Evolutionary conservation across 306 rosid genomes (phyloP), one percentile per base, ranked within the genome.

Genomic region (Pyrus pyrifolia): DNA sequence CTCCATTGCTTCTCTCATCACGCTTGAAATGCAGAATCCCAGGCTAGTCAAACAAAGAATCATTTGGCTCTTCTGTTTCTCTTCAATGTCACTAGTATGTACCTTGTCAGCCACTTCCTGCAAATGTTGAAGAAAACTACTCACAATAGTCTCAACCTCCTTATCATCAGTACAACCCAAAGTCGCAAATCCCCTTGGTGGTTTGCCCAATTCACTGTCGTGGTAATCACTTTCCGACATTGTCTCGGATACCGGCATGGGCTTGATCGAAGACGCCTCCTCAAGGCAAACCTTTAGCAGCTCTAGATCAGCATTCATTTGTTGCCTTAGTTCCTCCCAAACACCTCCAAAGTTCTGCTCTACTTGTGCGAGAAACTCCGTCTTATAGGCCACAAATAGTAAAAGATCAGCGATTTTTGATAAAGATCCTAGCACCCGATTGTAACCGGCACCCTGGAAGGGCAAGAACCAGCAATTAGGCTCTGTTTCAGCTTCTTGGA

Each of bases 391-490:
- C 67, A 83, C 38, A 27, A 84, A 62, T 0, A 40, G 74, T 52
- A 79, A 59, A 49, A 86, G 89, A 84, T 87, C 86, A 14, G 23
- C 76, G 79, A 80, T 80, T 83, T 77, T 88, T 38, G 79, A 87
- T 12, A 90, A 76, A 21, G 96, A 92, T 67, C 76, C 80, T 45
- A 87, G 65, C 49, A 90, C 81, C 80, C 79, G 88, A 29, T 31
- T 69, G 33, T 94, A 90, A 79, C 88, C 76, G 27, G 73, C 74
- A 73, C 83, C 76, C 29, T 85, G 79, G 35, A 92, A 89, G 73
- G 97, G 93, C 62, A 83, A 38, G 85, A 92, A 92, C 92, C 96
- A 92, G 81, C 92, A 92, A 79, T 73, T 86, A 52, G 98, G 97
- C 79, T 92, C 97, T 74, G 77, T 15, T 71, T 85, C 80, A 18